Percentiles rank a stretch among this genome's conserved stretches.
Conservation (phyloP, 1,284 basidiomycete species). For the Naganishia liquefaciens region DNA sequence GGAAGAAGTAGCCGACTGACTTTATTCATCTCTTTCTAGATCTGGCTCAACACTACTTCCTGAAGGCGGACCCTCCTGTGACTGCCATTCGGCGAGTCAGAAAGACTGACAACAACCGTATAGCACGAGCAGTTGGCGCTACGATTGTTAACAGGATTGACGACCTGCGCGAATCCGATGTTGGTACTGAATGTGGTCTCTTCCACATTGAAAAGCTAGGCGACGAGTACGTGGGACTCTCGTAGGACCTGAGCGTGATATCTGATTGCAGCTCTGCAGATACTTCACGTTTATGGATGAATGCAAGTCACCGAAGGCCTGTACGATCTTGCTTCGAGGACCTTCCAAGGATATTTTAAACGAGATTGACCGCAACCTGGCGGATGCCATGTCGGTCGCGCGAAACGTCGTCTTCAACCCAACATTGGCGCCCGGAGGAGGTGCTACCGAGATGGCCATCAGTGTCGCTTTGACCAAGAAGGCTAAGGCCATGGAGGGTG, state of each 20-base stretch:
- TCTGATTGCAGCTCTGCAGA: conserved; percentile 54
- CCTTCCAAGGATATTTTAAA: conserved; percentile 98
- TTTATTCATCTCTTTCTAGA: conserved; percentile 59
- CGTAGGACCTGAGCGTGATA: background rate
- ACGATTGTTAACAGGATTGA: conserved; percentile 97
- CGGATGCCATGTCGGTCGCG: conserved; percentile 96
- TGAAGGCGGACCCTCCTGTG: conserved; percentile 72
- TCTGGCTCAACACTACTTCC: conserved; percentile 88
- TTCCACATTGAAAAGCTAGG: conserved; percentile 98
- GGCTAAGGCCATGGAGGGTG: conserved; percentile 75
- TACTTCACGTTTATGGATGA: conserved; percentile 96
- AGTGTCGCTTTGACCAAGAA: conserved; percentile 83
- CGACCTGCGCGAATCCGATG: conserved; percentile 85
- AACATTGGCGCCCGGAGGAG: conserved; percentile 84
- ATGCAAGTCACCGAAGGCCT: conserved; percentile 92
- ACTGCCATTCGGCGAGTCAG: conserved; percentile 91
- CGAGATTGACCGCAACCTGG: conserved; percentile 95
- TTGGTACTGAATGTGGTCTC: conserved; percentile 89
- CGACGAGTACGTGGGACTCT: conserved; percentile 70
- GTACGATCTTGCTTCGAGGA: conserved; percentile 96
- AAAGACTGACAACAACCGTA: conserved; percentile 98
- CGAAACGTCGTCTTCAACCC: conserved; percentile 98
- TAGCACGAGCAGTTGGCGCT: conserved; percentile 91
- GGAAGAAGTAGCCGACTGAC: background rate
- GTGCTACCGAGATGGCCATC: conserved; percentile 98